Evolutionary conservation across 164 flowering plant species (phyloP).

Genomic region (Warburgia ugandensis): DNA sequence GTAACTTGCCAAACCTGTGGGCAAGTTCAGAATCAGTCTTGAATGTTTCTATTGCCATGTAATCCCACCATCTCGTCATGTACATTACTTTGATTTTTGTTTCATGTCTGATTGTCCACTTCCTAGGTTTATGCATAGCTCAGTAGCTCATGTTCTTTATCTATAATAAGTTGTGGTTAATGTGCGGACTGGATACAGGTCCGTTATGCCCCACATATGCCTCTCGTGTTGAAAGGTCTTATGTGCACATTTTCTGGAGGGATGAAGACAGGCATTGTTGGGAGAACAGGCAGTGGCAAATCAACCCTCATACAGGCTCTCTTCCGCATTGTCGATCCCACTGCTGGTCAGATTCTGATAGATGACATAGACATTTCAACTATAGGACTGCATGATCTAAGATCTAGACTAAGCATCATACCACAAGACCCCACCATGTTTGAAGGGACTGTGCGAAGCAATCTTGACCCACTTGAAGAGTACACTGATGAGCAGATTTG

Average conservation of each 20-base stretch:
- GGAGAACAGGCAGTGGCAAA: slow-evolving; percentile 46
- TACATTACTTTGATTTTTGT: too few relatives aligned
- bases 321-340: slow-evolving; percentile 37
- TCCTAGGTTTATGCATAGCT: too few relatives aligned
- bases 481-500: slow-evolving; percentile 39
- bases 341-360: slow-evolving; percentile 29
- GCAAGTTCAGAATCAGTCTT: too few relatives aligned
- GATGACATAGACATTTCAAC: slow-evolving; percentile 31
- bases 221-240: slow-evolving; percentile 30
- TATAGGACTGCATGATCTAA: slow-evolving; percentile 37
- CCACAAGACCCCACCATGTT: slow-evolving; percentile 50
- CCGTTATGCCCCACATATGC: slow-evolving; percentile 40
- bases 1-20: too few relatives aligned
- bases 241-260: slow-evolving; percentile 35
- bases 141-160: neutral
- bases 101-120: too few relatives aligned
- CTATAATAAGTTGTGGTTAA: neutral
- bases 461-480: slow-evolving; percentile 39
- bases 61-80: too few relatives aligned
- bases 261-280: slow-evolving; percentile 34
- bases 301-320: slow-evolving; percentile 37
- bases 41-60: too few relatives aligned
- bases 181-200: slow-evolving; percentile 21
- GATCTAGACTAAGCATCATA: slow-evolving; percentile 37
- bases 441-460: slow-evolving; percentile 33